Conservation (phyloP, 371 early-diverging fungal species). For the Haplosporangium sp. region DNA sequence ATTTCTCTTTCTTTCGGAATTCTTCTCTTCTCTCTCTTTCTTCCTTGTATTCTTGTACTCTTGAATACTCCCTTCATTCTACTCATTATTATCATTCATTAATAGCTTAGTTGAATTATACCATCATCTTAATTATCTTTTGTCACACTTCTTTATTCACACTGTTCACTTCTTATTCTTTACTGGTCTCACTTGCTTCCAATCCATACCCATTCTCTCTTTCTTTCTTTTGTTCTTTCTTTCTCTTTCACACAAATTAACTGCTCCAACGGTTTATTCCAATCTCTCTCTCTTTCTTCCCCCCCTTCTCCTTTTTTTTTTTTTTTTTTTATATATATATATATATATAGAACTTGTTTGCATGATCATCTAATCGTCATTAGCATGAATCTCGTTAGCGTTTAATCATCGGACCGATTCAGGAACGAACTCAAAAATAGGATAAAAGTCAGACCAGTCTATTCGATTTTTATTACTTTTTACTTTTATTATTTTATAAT, state of each 20-base stretch:
- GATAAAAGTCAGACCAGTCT: too few species aligned
- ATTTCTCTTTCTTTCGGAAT: conserved; percentile 5
- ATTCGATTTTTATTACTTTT: too few species aligned
- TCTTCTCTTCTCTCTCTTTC: not conserved
- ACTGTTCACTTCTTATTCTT: not conserved
- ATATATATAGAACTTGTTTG: not conserved
- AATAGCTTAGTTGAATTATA: too few species aligned
- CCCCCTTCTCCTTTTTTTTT: too few species aligned
- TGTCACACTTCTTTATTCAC: too few species aligned
- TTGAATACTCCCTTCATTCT: not conserved
- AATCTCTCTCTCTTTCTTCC: too few species aligned
- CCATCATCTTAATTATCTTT: too few species aligned
- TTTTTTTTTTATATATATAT: not conserved
- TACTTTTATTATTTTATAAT: not conserved
- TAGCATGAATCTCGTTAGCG: not conserved
- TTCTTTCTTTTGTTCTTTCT: not conserved
- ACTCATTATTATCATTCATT: not conserved
- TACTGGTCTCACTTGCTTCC: not conserved
- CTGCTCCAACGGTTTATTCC: too few species aligned
- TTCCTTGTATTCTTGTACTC: not conserved
- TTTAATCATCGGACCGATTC: not conserved
- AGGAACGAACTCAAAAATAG: not conserved
- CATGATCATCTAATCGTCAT: not conserved
- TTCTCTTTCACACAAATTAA: too few species aligned
- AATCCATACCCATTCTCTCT: not conserved